A percentile compares a stretch with the other conserved stretches of the same genome.
phyloP scores from a whole-genome alignment of 179 eudicot species.

The Beta lomatogona region DNA sequence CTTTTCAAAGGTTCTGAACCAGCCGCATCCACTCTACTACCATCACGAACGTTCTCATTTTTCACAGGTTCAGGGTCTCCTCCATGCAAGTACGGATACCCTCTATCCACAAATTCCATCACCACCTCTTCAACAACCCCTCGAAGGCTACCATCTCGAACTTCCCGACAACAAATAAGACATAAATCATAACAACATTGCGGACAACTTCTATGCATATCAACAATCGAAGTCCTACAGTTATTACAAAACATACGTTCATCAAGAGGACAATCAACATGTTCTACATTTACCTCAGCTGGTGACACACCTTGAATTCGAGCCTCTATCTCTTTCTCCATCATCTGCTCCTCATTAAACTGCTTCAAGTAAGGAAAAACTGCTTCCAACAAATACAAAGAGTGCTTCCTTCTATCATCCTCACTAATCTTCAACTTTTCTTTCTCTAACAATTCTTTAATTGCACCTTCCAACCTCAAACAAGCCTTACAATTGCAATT shows the following conservation, averaged over 20 bases:
- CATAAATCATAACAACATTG: constrained; percentile 71
- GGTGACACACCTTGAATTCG: constrained; percentile 50
- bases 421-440: constrained; percentile 25
- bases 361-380: constrained; percentile 66
- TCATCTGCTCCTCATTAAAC: constrained; percentile 58
- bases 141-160: constrained; percentile 54
- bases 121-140: constrained; percentile 44
- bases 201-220: constrained; percentile 77
- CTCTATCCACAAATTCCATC: constrained; percentile 35
- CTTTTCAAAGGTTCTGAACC: background rate
- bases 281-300: constrained; percentile 42
- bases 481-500: constrained; percentile 77
- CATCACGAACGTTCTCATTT: background rate
- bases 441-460: constrained; percentile 24
- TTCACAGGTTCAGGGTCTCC: constrained; percentile 19
- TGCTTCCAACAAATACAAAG: constrained; percentile 44
- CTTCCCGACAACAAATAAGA: constrained; percentile 71
- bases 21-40: background rate
- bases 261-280: constrained; percentile 36
- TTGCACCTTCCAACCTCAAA: constrained; percentile 47
- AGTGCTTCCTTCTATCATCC: constrained; percentile 43
- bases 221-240: constrained; percentile 77
- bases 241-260: constrained; percentile 71
- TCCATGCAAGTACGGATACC: constrained; percentile 56
- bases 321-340: constrained; percentile 70